These are phyloP conservation scores for Ramalina peruviana DNA, from an alignment of 495 filamentous ascomycete genomes.

Conservation along the genomic window DNA sequence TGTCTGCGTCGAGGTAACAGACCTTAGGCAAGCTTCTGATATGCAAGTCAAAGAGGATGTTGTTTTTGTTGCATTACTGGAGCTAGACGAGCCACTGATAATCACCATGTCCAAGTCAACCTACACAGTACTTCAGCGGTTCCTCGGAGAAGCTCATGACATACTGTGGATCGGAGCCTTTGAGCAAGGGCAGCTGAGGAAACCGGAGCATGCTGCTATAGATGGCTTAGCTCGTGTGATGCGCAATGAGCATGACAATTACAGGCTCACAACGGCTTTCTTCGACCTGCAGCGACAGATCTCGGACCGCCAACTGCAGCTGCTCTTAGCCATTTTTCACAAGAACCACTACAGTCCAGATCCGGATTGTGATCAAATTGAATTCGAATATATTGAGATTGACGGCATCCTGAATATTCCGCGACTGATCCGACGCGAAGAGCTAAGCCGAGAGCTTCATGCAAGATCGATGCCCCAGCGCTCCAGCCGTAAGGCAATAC, in stretches of 20 bases:
- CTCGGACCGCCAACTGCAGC: too few species aligned
- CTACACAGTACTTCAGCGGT: neutral
- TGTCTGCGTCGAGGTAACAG: too few species aligned
- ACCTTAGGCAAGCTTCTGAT: too few species aligned
- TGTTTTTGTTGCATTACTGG: neutral
- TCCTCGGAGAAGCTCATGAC: neutral
- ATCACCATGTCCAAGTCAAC: neutral
- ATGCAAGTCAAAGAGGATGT: too few species aligned
- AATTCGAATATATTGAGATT: constrained; percentile 5
- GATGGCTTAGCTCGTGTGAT: neutral
- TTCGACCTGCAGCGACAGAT: neutral
- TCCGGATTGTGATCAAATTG: neutral
- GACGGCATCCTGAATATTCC: constrained; percentile 6
- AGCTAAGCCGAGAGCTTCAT: neutral
- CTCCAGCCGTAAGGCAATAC: too few species aligned
- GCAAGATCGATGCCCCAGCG: neutral
- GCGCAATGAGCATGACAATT: neutral
- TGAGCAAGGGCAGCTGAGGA: neutral
- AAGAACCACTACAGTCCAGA: too few species aligned
- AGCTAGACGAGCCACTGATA: neutral
- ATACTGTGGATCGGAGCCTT: too few species aligned
- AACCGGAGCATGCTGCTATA: neutral
- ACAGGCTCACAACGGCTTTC: neutral
- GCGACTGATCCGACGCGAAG: neutral
- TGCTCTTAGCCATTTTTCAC: too few species aligned